phyloP scores from a whole-genome alignment of 1,284 basidiomycete species.

The Ustilago lituana region DNA sequence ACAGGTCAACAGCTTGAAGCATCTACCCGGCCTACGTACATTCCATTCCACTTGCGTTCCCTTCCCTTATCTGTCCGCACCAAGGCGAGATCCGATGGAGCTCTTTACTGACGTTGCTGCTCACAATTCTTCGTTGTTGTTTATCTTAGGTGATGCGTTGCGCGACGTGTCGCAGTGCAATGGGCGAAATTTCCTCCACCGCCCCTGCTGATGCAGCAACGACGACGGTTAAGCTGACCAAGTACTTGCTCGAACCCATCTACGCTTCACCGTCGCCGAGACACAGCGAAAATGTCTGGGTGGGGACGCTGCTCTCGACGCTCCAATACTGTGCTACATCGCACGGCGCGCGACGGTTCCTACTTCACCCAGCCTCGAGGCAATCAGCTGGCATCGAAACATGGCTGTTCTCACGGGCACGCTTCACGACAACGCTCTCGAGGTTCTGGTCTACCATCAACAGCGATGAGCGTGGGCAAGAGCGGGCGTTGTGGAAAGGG shows the following conservation, averaged over 20 bases:
- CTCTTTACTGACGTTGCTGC: too few relatives aligned
- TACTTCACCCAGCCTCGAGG: neutral
- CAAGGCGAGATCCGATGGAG: too few relatives aligned
- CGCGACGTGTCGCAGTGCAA: neutral
- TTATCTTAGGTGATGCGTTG: constrained; percentile 9
- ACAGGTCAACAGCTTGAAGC: constrained; percentile 17
- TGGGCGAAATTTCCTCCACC: constrained; percentile 2
- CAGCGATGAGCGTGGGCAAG: neutral
- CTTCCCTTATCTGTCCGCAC: neutral
- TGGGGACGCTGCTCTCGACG: constrained; percentile 2
- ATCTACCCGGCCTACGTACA: constrained; percentile 35
- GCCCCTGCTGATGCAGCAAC: neutral
- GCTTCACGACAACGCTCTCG: constrained; percentile 19
- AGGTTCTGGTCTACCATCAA: constrained; percentile 1
- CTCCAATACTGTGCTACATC: constrained; percentile 21
- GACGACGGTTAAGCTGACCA: constrained; percentile 15
- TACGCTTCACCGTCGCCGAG: neutral
- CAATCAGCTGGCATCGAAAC: neutral
- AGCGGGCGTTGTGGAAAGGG: constrained; percentile 15
- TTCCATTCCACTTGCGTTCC: neutral
- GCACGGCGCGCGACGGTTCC: constrained; percentile 26
- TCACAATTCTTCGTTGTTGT: too few relatives aligned
- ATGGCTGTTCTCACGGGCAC: constrained; percentile 29
- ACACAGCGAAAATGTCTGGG: constrained; percentile 1
- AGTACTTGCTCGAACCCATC: constrained; percentile 9